phyloP scores from a whole-genome alignment of 2,329 filamentous ascomycete genomes.

The Xylariaceae sp. region DNA sequence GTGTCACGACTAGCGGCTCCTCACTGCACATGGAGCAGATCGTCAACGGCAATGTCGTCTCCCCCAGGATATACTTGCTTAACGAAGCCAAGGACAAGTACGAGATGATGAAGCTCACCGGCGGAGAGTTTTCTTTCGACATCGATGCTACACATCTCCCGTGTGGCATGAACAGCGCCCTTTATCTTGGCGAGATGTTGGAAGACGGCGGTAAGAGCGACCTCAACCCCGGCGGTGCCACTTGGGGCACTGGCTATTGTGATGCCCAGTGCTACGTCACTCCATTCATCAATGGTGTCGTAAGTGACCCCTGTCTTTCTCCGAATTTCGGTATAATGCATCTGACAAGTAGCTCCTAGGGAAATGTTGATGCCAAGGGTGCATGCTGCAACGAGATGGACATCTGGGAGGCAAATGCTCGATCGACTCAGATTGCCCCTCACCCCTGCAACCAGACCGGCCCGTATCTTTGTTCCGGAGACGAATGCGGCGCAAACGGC shows the following conservation, averaged over 20 bases:
- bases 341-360: slow-evolving; percentile 35
- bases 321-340: not conserved
- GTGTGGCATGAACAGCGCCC: slow-evolving; percentile 67
- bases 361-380: slow-evolving; percentile 44
- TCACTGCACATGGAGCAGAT: slow-evolving; percentile 49
- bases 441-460: slow-evolving; percentile 46
- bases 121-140: slow-evolving; percentile 68
- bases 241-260: slow-evolving; percentile 49
- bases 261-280: slow-evolving; percentile 47
- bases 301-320: slow-evolving; percentile 30
- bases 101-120: slow-evolving; percentile 64
- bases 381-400: slow-evolving; percentile 50
- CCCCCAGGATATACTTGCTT: slow-evolving; percentile 64
- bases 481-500: slow-evolving; percentile 39
- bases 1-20: slow-evolving; percentile 41
- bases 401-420: slow-evolving; percentile 49
- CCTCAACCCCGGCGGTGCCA: slow-evolving; percentile 46
- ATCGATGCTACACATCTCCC: slow-evolving; percentile 67
- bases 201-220: slow-evolving; percentile 60
- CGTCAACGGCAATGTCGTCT: slow-evolving; percentile 41
- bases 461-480: slow-evolving; percentile 42
- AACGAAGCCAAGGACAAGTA: slow-evolving; percentile 61
- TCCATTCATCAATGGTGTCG: slow-evolving; percentile 48
- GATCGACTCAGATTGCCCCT: slow-evolving; percentile 45
- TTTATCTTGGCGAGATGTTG: slow-evolving; percentile 68